phyloP scores from a whole-genome alignment of 2,329 filamentous ascomycete genomes.

The Colletotrichum echinochloae region DNA sequence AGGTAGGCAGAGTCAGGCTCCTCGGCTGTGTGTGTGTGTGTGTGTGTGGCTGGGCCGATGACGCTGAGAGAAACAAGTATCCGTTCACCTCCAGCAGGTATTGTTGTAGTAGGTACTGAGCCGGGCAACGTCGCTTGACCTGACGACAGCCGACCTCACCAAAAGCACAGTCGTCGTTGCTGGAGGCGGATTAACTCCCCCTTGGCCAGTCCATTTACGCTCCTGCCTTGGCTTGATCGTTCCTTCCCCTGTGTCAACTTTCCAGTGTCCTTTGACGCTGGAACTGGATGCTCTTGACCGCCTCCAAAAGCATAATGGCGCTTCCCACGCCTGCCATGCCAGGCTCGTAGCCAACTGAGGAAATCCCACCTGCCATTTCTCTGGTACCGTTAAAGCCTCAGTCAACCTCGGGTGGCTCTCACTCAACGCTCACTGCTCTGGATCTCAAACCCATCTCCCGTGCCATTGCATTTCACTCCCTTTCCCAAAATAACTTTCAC shows the following conservation, averaged over 20 bases:
- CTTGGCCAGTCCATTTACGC: constrained; percentile 8
- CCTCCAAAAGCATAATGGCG: constrained; percentile 25
- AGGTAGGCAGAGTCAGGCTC: too few species aligned
- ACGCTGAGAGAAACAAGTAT: constrained; percentile 20
- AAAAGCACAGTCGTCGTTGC: constrained; percentile 19
- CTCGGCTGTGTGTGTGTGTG: not conserved
- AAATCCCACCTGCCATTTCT: constrained; percentile 4
- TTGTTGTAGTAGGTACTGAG: constrained; percentile 9
- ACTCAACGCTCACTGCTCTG: constrained; percentile 12
- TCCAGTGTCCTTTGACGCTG: constrained; percentile 22
- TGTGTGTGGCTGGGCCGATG: constrained; percentile 27
- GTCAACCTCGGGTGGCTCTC: constrained; percentile 21
- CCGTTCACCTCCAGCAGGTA: constrained; percentile 31
- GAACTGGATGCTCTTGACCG: constrained; percentile 29
- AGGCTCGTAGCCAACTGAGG: constrained; percentile 12
- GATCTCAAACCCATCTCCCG: constrained; percentile 18
- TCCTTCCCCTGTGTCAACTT: constrained; percentile 22
- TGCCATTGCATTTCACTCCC: constrained; percentile 28
- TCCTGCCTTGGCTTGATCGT: constrained; percentile 5
- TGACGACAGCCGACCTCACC: constrained; percentile 19
- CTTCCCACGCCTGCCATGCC: constrained; percentile 17
- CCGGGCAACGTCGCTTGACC: constrained; percentile 25
- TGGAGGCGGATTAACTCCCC: constrained; percentile 2
- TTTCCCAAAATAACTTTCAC: constrained; percentile 14
- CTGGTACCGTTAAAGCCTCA: constrained; percentile 22